A percentile compares a stretch with the other conserved stretches of the same genome.
Conservation (phyloP, 2,329 filamentous ascomycete species). For the Coleophoma eucalyptorum region DNA sequence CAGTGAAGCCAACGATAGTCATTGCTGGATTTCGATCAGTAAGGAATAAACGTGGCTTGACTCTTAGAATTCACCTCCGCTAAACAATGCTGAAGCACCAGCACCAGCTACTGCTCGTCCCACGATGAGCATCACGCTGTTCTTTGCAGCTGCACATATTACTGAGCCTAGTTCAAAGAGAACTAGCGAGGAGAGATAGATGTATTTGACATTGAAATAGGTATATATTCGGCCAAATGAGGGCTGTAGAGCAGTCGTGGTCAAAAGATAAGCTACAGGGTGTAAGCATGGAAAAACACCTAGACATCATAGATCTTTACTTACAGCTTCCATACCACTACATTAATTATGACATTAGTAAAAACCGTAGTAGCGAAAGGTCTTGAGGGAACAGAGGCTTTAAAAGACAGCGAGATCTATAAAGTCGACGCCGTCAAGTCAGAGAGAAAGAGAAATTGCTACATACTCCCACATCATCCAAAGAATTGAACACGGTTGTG, state of each 20-base stretch:
- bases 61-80: conserved; percentile 12
- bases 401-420: too few species aligned
- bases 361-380: too few species aligned
- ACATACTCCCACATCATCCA: conserved; percentile 35
- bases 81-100: conserved; percentile 27
- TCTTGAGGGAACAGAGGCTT: too few species aligned
- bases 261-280: conserved; percentile 28
- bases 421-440: too few species aligned
- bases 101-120: conserved; percentile 30
- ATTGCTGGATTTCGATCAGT: conserved; percentile 10
- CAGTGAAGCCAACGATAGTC: conserved; percentile 34
- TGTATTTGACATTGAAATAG: conserved; percentile 29
- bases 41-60: background rate
- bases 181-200: conserved; percentile 24
- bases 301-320: too few species aligned
- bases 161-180: conserved; percentile 32
- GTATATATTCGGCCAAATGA: conserved; percentile 30
- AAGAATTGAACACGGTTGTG: conserved; percentile 33
- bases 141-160: conserved; percentile 29
- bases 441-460: conserved; percentile 16
- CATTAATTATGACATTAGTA: too few species aligned
- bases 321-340: too few species aligned
- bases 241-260: conserved; percentile 29
- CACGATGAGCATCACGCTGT: conserved; percentile 30
- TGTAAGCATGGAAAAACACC: too few species aligned